These are phyloP conservation scores for Plasmodium vinckei DNA, from an alignment of 169 alveolate genomes.

Conservation along the genomic window DNA sequence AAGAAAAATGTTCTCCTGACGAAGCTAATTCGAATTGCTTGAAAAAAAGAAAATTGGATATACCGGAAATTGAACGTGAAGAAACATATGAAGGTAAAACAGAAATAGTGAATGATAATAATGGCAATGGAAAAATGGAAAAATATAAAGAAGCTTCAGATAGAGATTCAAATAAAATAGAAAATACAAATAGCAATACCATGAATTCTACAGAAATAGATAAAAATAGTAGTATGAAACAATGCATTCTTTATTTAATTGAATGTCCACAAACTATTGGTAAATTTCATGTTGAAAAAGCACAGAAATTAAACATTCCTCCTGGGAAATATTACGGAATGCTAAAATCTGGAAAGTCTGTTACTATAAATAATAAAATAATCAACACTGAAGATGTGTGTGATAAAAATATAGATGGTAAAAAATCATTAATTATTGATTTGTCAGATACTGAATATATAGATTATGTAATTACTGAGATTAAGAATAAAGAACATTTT, in stretches of 20 bases:
- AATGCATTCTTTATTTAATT: slow-evolving; percentile 69
- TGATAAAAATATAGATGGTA: slow-evolving; percentile 87
- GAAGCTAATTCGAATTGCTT: background rate
- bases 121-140: background rate
- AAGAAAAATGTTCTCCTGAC: slow-evolving; percentile 3
- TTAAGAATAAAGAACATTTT: slow-evolving; percentile 10
- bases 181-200: background rate
- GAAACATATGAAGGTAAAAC: background rate
- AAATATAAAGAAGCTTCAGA: background rate
- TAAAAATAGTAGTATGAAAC: background rate
- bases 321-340: slow-evolving; percentile 90
- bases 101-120: background rate
- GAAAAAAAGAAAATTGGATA: slow-evolving; percentile 13
- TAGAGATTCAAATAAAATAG: slow-evolving; percentile 7
- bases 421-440: slow-evolving; percentile 69
- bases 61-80: background rate
- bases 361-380: slow-evolving; percentile 83
- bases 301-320: slow-evolving; percentile 85
- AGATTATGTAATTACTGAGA: slow-evolving; percentile 15
- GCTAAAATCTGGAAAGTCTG: slow-evolving; percentile 88
- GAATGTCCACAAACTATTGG: slow-evolving; percentile 83
- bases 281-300: slow-evolving; percentile 84
- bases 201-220: too few species aligned
- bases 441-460: slow-evolving; percentile 24
- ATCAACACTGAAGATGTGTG: slow-evolving; percentile 90